These are phyloP conservation scores for Zostera marina DNA, from an alignment of 116 monocot species.

Conservation along the genomic window DNA sequence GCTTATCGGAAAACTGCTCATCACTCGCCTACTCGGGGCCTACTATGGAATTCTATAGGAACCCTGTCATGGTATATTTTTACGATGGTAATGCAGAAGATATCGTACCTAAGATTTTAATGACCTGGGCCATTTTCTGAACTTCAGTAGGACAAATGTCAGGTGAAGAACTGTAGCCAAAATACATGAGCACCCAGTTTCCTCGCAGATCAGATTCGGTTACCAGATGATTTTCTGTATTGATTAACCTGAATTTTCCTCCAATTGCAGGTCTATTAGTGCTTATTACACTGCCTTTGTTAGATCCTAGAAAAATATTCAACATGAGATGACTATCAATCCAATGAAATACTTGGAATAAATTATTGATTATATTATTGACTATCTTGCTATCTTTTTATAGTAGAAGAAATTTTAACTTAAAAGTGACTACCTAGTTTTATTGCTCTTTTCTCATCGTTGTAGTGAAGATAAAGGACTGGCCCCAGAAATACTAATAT, in stretches of 20 bases:
- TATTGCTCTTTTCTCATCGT: conserved; percentile 23
- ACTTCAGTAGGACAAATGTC: conserved; percentile 76
- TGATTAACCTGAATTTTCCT: conserved; percentile 67
- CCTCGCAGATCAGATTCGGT: conserved; percentile 61
- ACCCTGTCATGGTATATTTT: no score
- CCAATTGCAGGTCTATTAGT: conserved; percentile 66
- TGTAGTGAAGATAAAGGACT: conserved; percentile 18
- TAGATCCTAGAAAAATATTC: conserved; percentile 10
- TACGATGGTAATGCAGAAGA: conserved; percentile 10
- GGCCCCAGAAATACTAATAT: conserved; percentile 8
- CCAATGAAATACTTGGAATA: neutral
- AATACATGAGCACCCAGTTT: conserved; percentile 86
- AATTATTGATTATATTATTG: neutral
- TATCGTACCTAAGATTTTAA: conserved; percentile 55
- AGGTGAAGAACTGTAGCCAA: conserved; percentile 91
- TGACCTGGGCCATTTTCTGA: conserved; percentile 62
- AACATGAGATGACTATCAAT: neutral
- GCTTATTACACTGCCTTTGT: conserved; percentile 5
- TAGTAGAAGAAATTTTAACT: neutral
- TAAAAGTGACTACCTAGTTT: conserved; percentile 6
- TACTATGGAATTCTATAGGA: no score
- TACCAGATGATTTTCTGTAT: conserved; percentile 53
- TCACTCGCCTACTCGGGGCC: no score
- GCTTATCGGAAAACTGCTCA: no score
- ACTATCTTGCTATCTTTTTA: no score